These are phyloP conservation scores for Ophiocordyceps camponoti-rufipedis DNA, from an alignment of 2,329 filamentous ascomycete genomes.

Conservation along the genomic window DNA sequence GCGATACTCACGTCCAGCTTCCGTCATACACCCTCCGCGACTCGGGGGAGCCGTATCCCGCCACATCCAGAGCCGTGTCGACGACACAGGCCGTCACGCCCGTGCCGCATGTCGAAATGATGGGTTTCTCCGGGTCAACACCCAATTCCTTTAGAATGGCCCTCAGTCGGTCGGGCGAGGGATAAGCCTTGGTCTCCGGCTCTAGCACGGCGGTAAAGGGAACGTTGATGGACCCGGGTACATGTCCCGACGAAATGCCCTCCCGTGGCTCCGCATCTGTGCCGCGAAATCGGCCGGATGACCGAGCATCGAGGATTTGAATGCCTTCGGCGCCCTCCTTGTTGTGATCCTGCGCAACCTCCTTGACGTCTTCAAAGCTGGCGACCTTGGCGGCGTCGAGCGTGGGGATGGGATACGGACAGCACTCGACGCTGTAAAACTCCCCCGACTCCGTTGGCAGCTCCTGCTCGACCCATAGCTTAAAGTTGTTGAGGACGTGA, in stretches of 20 bases:
- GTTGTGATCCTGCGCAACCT: constrained; percentile 55
- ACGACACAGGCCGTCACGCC: constrained; percentile 87
- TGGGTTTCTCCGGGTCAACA: constrained; percentile 59
- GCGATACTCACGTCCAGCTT: constrained; percentile 74
- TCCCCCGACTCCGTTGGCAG: constrained; percentile 68
- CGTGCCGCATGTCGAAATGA: constrained; percentile 80
- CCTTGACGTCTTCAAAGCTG: constrained; percentile 65
- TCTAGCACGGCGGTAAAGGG: constrained; percentile 69
- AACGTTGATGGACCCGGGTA: constrained; percentile 72
- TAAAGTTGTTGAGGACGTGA: constrained; percentile 90
- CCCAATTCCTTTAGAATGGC: constrained; percentile 66
- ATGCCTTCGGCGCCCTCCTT: constrained; percentile 72
- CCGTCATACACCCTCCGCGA: constrained; percentile 77
- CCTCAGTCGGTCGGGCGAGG: constrained; percentile 52
- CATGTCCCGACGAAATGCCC: constrained; percentile 76
- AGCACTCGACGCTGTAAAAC: constrained; percentile 47
- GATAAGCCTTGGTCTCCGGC: constrained; percentile 61
- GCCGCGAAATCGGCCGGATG: constrained; percentile 63
- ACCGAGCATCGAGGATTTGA: constrained; percentile 78
- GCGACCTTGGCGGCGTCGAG: constrained; percentile 48
- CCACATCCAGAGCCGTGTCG: constrained; percentile 68
- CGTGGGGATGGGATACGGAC: constrained; percentile 44
- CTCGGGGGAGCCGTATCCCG: constrained; percentile 50
- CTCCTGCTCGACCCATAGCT: constrained; percentile 74
- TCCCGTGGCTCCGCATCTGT: constrained; percentile 71